Evolutionary conservation across 345 rosid genomes (phyloP).

Genomic region (Theobroma cacao): DNA sequence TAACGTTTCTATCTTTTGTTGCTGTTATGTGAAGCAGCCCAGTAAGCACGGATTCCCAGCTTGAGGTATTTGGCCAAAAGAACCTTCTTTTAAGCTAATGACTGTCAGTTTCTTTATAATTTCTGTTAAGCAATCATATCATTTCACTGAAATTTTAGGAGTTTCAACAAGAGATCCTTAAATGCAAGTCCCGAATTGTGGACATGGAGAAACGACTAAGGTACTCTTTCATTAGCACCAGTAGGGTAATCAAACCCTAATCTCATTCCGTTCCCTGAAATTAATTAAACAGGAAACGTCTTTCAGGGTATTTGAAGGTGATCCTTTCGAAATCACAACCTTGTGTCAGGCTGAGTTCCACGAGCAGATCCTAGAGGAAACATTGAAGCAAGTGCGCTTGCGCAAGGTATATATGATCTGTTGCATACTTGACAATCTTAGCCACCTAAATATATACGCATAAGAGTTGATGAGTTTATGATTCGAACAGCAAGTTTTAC

Average conservation of each 20-base stretch:
- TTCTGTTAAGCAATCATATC: neutral
- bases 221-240: constrained; percentile 10
- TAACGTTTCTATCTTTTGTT: neutral
- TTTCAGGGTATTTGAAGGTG: constrained; percentile 36
- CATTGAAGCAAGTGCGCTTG: constrained; percentile 22
- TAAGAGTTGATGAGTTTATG: neutral
- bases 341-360: constrained; percentile 27
- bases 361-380: constrained; percentile 36
- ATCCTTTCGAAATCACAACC: constrained; percentile 30
- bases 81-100: neutral
- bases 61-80: constrained; percentile 22
- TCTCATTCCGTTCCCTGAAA: neutral
- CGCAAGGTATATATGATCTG: constrained; percentile 28
- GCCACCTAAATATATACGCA: neutral
- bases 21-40: constrained; percentile 10
- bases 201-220: constrained; percentile 38
- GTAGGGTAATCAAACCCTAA: neutral
- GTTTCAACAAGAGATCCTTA: constrained; percentile 27
- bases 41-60: constrained; percentile 13
- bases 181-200: constrained; percentile 22
- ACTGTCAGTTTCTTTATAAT: neutral
- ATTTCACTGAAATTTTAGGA: constrained; percentile 20
- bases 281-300: neutral
- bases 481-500: constrained; percentile 27
- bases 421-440: neutral